Base-by-base conservation (phyloP, 169 alveolate genomes). In the Plasmodium reichenowi region DNA sequence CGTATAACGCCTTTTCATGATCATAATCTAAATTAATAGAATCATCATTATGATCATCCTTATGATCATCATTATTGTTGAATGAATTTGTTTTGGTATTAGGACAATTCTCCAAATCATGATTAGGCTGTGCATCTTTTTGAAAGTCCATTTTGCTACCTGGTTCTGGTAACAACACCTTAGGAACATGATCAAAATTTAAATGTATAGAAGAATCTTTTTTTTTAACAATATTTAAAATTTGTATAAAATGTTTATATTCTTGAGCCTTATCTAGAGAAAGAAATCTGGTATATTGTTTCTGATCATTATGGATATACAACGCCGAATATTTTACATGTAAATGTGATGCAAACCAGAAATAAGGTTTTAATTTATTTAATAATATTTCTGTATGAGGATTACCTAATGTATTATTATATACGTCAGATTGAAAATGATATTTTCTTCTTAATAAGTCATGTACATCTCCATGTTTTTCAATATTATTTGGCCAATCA, bases 401-500 rank as follows among this genome's bases (percentile, higher is more conserved):
- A 72, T 92, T 94, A 9, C 96, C 96, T 17, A 94, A 90, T 0
- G 80, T 74, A 43, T 74, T 86, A 59, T 43, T 70, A 20, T 48
- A 85, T 26, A 85, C 32, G 10, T 85, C 88, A 32, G 91, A 52
- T 72, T 67, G 74, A 59, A 97, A 94, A 74, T 88, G 95, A 10
- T 95, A 96, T 73, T 96, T 97, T 26, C 71, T 94, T 67, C 91
- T 88, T n/a, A 97, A 26, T 7, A 97, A 89, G 5, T 88, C 94
- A 45, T 93, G 91, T 15, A 90, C 54, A 93, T 97, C 93, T 12
- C 99, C 99, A 75, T 71, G 93, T 56, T 89, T 87, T 63, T 94
- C 96, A n/a, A 96, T 95, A 20, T 95, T 96, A 32, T 74, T 85
- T 38, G 99, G 99, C 99, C 99, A 98, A 90, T 98, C 99, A 93